phyloP scores from a whole-genome alignment of 768 basidiomycete genomes.

The Amanita subjunquillea region DNA sequence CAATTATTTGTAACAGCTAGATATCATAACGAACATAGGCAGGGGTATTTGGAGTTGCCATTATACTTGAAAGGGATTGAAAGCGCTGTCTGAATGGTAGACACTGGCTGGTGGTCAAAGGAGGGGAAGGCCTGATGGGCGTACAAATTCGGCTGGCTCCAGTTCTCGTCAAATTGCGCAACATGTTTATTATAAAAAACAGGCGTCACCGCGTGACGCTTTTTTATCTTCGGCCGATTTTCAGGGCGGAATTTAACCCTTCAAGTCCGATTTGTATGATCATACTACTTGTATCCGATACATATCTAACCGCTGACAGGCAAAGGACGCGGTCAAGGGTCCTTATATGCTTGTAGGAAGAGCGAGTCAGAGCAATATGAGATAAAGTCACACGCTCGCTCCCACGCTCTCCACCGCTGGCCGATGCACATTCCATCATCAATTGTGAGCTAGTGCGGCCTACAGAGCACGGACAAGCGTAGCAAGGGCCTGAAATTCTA shows the following conservation, averaged over 20 bases:
- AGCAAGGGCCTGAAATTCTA: too few species aligned
- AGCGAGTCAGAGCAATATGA: too few species aligned
- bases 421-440: too few species aligned
- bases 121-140: constrained; percentile 1
- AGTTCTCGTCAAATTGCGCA: constrained; percentile 3
- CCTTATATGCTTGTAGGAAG: too few species aligned
- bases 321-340: too few species aligned
- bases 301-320: too few species aligned
- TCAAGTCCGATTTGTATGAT: too few species aligned
- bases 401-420: too few species aligned
- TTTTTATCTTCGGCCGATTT: not conserved
- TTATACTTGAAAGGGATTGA: constrained; percentile 23
- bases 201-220: not conserved
- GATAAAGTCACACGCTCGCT: too few species aligned
- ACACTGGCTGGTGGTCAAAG: not conserved
- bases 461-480: too few species aligned
- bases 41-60: constrained; percentile 52
- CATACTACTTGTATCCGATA: too few species aligned
- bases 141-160: not conserved
- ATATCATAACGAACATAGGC: constrained; percentile 39
- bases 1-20: constrained; percentile 4
- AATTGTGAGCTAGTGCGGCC: too few species aligned
- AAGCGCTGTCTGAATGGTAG: not conserved
- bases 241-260: not conserved
- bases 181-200: constrained; percentile 1